phyloP scores from a whole-genome alignment of 208 protist species.

The Crithidia brevicula region DNA sequence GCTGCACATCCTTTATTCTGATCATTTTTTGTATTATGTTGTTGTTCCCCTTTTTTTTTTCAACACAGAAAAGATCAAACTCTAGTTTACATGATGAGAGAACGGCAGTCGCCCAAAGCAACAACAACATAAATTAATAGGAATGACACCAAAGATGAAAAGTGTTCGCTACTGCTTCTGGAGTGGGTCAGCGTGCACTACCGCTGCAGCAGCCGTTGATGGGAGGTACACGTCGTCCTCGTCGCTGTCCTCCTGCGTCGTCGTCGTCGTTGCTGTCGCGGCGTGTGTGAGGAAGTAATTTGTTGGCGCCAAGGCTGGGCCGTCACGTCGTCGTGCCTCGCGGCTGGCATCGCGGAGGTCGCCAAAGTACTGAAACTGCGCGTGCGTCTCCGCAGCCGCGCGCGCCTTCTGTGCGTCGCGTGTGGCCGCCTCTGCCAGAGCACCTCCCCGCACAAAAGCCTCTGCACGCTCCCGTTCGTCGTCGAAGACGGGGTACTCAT shows the following conservation, averaged over 20 bases:
- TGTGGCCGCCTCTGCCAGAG: slow-evolving; percentile 42
- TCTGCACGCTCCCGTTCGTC: slow-evolving; percentile 75
- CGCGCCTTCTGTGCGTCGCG: slow-evolving; percentile 32
- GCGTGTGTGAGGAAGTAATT: slow-evolving; percentile 25
- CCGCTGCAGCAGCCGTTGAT: neutral
- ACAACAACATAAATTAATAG: slow-evolving; percentile 1
- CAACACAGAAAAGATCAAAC: neutral
- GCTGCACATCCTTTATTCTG: too few species aligned
- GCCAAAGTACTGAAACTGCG: slow-evolving; percentile 51
- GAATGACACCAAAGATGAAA: neutral
- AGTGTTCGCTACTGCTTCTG: neutral
- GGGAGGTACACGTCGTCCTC: slow-evolving; percentile 33
- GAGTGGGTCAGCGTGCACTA: slow-evolving; percentile 10
- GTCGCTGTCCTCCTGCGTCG: slow-evolving; percentile 20
- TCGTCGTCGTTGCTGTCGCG: slow-evolving; percentile 13
- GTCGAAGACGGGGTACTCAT: slow-evolving; percentile 69
- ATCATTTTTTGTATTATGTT: neutral
- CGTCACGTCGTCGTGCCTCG: slow-evolving; percentile 23
- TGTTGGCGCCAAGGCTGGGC: slow-evolving; percentile 10
- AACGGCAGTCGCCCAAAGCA: neutral
- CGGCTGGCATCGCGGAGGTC: slow-evolving; percentile 26
- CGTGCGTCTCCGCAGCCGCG: slow-evolving; percentile 28
- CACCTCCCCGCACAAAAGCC: slow-evolving; percentile 65
- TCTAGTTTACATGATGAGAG: neutral
- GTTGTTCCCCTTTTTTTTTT: neutral